Conservation (phyloP, 179 eudicot species). For the Sideroxylon spinosum region DNA sequence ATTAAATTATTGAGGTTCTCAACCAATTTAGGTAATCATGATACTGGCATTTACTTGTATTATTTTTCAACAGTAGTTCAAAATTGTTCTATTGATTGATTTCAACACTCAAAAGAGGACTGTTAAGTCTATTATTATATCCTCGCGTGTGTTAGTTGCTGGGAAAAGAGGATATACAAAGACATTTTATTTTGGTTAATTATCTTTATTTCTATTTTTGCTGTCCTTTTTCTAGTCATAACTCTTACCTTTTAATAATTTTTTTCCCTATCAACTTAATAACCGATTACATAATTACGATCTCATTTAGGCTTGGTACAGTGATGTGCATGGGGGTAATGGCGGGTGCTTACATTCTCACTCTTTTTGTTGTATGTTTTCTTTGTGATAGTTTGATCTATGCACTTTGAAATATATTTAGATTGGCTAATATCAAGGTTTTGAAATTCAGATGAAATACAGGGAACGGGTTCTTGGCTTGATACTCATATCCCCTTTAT, state of each 20-base stretch:
- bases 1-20: slow-evolving; percentile 88
- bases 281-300: slow-evolving; percentile 19
- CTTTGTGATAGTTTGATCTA: not conserved
- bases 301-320: slow-evolving; percentile 71
- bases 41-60: not conserved
- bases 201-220: not conserved
- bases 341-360: slow-evolving; percentile 93
- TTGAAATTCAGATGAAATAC: slow-evolving; percentile 65
- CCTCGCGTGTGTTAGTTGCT: no score
- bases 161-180: no score
- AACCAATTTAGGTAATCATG: slow-evolving; percentile 58
- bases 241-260: no score
- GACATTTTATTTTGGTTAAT: not conserved
- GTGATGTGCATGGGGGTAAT: slow-evolving; percentile 99
- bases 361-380: slow-evolving; percentile 82
- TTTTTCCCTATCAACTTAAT: no score
- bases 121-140: not conserved
- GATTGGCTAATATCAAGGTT: slow-evolving; percentile 1
- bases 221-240: no score
- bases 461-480: slow-evolving; percentile 87
- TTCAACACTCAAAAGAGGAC: not conserved
- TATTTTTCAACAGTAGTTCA: not conserved
- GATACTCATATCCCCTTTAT: slow-evolving; percentile 90
- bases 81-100: not conserved
- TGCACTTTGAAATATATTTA: not conserved